phyloP scores from a whole-genome alignment of 179 eudicot genomes.

The Silene coronaria region DNA sequence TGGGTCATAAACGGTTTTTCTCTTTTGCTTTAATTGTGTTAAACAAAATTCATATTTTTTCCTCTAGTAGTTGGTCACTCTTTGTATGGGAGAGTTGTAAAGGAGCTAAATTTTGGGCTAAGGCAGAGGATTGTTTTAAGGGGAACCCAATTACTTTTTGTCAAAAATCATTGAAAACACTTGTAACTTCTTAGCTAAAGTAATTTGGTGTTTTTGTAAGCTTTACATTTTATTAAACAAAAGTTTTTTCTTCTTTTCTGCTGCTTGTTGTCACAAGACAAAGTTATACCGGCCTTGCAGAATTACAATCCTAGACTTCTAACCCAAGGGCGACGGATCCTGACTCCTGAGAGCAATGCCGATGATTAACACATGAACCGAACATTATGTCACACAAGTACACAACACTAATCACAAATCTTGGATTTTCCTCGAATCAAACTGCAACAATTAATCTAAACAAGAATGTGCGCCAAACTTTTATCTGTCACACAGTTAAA shows the following conservation, averaged over 20 bases:
- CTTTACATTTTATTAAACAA: neutral
- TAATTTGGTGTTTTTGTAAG: neutral
- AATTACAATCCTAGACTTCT: neutral
- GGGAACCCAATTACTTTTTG: neutral
- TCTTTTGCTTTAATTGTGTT: neutral
- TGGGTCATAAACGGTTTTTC: neutral
- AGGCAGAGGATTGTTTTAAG: neutral
- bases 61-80: neutral
- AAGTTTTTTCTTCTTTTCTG: neutral
- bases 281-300: neutral
- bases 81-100: neutral
- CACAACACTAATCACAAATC: neutral
- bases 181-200: neutral
- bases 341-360: neutral
- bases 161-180: neutral
- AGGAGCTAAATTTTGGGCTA: neutral
- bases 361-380: neutral
- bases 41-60: no score
- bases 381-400: neutral
- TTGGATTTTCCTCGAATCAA: neutral
- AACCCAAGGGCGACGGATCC: neutral
- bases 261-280: neutral
- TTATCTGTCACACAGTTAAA: neutral
- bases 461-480: constrained; percentile 2
- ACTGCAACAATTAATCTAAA: neutral